Evolutionary conservation across 306 rosid genomes (phyloP).

Genomic region (Cicer chorassanicum): DNA sequence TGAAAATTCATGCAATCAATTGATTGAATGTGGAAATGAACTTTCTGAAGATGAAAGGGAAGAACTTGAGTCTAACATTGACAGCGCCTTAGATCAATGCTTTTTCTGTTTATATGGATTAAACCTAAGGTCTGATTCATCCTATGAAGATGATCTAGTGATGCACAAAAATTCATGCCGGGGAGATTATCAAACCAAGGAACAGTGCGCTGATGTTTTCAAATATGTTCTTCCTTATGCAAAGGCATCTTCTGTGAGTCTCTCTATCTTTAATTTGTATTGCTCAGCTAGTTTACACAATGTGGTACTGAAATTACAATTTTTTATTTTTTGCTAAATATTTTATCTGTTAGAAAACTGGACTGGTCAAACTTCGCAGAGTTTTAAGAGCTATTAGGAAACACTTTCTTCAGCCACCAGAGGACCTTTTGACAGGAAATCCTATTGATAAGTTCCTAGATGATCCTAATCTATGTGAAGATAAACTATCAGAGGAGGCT

Average conservation of each 20-base stretch:
- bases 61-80: slow-evolving; percentile 87
- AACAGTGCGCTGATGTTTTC: slow-evolving; percentile 97
- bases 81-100: slow-evolving; percentile 89
- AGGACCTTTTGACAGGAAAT: slow-evolving; percentile 80
- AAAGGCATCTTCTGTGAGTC: slow-evolving; percentile 94
- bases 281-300: slow-evolving; percentile 31
- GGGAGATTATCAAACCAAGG: slow-evolving; percentile 94
- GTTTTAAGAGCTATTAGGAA: slow-evolving; percentile 94
- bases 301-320: slow-evolving; percentile 36
- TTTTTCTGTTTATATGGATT: slow-evolving; percentile 94
- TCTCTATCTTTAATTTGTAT: slow-evolving; percentile 43
- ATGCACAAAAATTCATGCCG: slow-evolving; percentile 93
- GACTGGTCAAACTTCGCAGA: slow-evolving; percentile 90
- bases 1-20: slow-evolving; percentile 58
- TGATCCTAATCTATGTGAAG: slow-evolving; percentile 86
- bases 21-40: slow-evolving; percentile 60
- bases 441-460: slow-evolving; percentile 88
- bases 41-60: slow-evolving; percentile 86
- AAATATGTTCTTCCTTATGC: slow-evolving; percentile 94
- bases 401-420: slow-evolving; percentile 90
- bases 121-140: slow-evolving; percentile 86
- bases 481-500: slow-evolving; percentile 95
- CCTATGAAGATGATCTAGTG: slow-evolving; percentile 88
- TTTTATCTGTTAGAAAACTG: slow-evolving; percentile 69
- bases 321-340: slow-evolving; percentile 41